Base-by-base conservation (phyloP, 1,284 basidiomycete genomes). In the Boletus holoroseus region DNA sequence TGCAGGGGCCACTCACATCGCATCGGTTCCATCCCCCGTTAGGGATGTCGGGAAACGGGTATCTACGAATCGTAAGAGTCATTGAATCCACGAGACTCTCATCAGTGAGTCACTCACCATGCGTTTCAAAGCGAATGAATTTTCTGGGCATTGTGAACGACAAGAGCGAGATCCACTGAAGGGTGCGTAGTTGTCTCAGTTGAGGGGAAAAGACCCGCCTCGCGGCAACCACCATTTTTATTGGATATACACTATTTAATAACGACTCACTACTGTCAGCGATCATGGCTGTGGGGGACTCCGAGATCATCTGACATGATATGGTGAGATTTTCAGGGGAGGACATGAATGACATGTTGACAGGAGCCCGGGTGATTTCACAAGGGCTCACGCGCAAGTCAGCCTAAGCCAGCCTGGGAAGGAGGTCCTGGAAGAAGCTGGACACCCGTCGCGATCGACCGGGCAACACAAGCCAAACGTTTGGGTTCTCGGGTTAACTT, bases 21-120 rank as follows among this genome's bases (percentile, higher is more conserved):
- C 81, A 63, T 82, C 82, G 26, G 79, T 77, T 30, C 80, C 79
- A 60, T 82, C 79, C 26, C 81, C 79, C 3, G 75, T 76, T 41
- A 79, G 58, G 18, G 74, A 75, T 39, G 76, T 79, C 5, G 76
- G 78, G 63, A 77, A 80, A 13, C 62, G 62, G 32, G 64, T 16
- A n/a, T 65, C 62, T 64, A 31, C 12, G 16, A 32, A 26, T 15
- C 18, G 8, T n/a, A 18, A 20, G 0, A 30, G 7, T 18, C 31
- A 15, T 39, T 15, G 7, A 20, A 26, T 4, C 22, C 22, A 38
- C 11, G 30, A 16, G 32, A 20, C 1, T n/a, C 22, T 2, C 24
- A 7, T 32, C 39, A 18, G 4, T 0, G 27, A 34, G 13, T 37
- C 34, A 32, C 58, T 30, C 34, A 61, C 62, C 63, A 49, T 69